A percentile compares a stretch with the other conserved stretches of the same genome.
phyloP scores from a whole-genome alignment of 1,139 yeast species.

The Blastobotrys capitulatus region DNA sequence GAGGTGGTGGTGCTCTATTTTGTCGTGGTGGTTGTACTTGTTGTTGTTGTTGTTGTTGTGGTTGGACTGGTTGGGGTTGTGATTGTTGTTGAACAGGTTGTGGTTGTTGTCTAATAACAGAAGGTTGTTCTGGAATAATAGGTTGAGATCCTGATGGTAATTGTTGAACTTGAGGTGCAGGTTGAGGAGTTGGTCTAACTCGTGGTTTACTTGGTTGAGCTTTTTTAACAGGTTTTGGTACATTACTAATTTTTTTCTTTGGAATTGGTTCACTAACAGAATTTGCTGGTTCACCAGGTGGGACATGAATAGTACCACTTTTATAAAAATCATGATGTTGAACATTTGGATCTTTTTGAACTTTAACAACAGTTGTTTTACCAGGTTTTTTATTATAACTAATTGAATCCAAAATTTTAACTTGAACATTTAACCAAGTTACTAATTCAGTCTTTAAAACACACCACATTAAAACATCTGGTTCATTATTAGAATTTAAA shows the following conservation, averaged over 20 bases:
- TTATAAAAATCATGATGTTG: conserved; percentile 65
- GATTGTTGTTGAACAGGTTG: conserved; percentile 15
- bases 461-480: conserved; percentile 78
- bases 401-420: conserved; percentile 68
- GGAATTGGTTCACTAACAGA: conserved; percentile 73
- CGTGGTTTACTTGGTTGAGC: conserved; percentile 26
- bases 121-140: conserved; percentile 14
- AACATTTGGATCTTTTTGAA: conserved; percentile 52
- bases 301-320: conserved; percentile 80
- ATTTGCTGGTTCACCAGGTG: conserved; percentile 70
- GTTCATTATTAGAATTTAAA: conserved; percentile 42
- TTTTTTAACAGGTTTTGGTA: conserved; percentile 18
- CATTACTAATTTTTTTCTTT: conserved; percentile 34
- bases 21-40: conserved; percentile 18
- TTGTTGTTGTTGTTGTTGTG: conserved; percentile 11
- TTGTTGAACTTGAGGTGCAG: conserved; percentile 14
- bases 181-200: conserved; percentile 7
- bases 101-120: conserved; percentile 13
- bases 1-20: conserved; percentile 22
- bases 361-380: conserved; percentile 62
- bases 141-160: conserved; percentile 10
- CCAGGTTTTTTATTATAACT: conserved; percentile 91
- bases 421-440: conserved; percentile 60
- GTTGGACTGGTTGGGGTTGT: neutral
- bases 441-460: conserved; percentile 86